Conservation (phyloP, 371 early-diverging fungal species). For the Rhizopus sp. region DNA sequence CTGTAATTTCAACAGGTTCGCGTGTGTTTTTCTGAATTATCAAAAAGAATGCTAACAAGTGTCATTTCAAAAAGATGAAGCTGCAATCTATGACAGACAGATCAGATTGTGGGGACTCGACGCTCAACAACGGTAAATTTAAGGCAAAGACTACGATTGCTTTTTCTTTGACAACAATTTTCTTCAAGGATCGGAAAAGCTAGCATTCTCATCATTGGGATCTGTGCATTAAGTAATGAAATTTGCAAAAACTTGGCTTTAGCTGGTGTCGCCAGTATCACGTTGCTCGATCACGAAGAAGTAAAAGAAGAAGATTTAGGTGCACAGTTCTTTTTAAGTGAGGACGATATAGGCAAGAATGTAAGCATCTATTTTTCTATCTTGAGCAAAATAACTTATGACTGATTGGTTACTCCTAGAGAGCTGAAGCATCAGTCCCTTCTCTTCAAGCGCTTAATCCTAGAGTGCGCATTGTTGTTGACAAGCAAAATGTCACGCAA, state of each 20-base stretch:
- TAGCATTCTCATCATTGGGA: constrained; percentile 68
- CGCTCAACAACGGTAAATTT: constrained; percentile 78
- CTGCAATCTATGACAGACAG: constrained; percentile 92
- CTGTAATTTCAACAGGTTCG: neutral
- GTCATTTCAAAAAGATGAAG: constrained; percentile 66
- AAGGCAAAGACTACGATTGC: neutral
- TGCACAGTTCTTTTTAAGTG: constrained; percentile 73
- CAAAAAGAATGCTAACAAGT: too few relatives aligned
- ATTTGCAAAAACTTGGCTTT: constrained; percentile 89
- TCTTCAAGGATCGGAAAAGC: constrained; percentile 72
- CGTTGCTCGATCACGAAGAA: constrained; percentile 61
- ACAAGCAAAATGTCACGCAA: constrained; percentile 45
- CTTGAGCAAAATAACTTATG: neutral
- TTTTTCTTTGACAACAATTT: neutral
- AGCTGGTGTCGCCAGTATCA: constrained; percentile 83
- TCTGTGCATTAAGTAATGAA: constrained; percentile 75
- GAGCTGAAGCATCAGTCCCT: constrained; percentile 63
- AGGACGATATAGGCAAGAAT: constrained; percentile 67
- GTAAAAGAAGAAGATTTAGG: constrained; percentile 74
- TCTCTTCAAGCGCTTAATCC: constrained; percentile 72
- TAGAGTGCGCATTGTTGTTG: constrained; percentile 64
- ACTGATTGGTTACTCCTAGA: constrained; percentile 39
- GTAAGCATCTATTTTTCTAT: constrained; percentile 38
- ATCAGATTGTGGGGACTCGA: constrained; percentile 95
- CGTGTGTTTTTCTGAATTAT: neutral